Conservation (phyloP, 148 eudicot species). For the Diospyros kaki region DNA sequence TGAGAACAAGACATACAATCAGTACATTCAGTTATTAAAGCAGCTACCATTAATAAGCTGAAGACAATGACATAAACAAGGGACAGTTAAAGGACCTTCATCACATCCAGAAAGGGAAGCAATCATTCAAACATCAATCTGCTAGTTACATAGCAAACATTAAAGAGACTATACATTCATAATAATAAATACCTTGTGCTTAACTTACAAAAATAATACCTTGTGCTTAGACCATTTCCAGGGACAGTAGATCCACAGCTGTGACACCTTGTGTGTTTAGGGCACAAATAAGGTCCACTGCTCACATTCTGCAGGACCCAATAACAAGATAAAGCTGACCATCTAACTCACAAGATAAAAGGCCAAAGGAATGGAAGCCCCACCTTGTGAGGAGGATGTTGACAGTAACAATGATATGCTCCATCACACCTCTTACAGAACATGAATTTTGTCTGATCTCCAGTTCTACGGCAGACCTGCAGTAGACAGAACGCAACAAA, state of each 20-base stretch:
- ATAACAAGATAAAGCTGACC: constrained; percentile 5
- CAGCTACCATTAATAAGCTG: background rate
- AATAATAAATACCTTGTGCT: no score
- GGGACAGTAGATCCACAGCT: constrained; percentile 91
- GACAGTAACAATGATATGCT: constrained; percentile 93
- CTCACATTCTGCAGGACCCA: constrained; percentile 73
- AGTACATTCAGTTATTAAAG: background rate
- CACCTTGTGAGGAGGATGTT: constrained; percentile 98
- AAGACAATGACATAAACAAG: background rate
- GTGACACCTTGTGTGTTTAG: constrained; percentile 95
- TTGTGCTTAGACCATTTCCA: constrained; percentile 86
- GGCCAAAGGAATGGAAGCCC: constrained; percentile 1
- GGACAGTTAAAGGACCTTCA: background rate
- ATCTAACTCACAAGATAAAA: background rate
- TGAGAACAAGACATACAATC: background rate
- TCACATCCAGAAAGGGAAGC: background rate
- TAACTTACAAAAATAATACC: constrained; percentile 34
- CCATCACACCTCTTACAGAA: constrained; percentile 97
- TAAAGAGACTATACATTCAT: no score
- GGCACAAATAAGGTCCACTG: constrained; percentile 88
- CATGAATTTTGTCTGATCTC: constrained; percentile 85
- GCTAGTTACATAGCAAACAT: background rate
- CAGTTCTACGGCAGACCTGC: constrained; percentile 85
- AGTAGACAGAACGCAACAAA: constrained; percentile 1
- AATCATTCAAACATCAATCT: background rate